Evolutionary conservation across 2,329 filamentous ascomycete species (phyloP).

Genomic region (Dothidotthia symphoricarpi): DNA sequence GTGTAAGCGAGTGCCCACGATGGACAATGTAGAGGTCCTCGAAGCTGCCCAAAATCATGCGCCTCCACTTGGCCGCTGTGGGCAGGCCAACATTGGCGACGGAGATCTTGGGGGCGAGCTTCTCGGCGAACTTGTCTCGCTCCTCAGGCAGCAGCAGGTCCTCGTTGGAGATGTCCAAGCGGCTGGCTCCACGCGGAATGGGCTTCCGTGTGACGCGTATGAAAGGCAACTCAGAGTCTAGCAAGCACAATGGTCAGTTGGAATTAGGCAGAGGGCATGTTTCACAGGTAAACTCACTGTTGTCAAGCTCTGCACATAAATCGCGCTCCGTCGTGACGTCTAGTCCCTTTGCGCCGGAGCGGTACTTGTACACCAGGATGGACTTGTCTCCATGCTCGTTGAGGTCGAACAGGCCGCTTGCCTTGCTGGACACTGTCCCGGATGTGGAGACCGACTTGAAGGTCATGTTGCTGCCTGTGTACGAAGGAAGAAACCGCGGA

Average conservation of each 20-base stretch:
- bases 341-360: conserved; percentile 40
- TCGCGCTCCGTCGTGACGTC: conserved; percentile 47
- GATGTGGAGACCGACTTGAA: conserved; percentile 48
- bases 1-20: conserved; percentile 38
- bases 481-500: conserved; percentile 13
- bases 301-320: conserved; percentile 42
- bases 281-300: conserved; percentile 27
- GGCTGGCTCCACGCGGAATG: conserved; percentile 48
- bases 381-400: conserved; percentile 45
- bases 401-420: conserved; percentile 45
- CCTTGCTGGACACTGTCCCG: conserved; percentile 35
- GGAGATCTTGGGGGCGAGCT: conserved; percentile 48
- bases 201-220: conserved; percentile 49
- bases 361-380: conserved; percentile 50
- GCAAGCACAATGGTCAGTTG: conserved; percentile 13
- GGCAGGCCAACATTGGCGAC: conserved; percentile 51
- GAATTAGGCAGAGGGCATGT: background rate
- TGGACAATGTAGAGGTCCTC: conserved; percentile 52
- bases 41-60: conserved; percentile 47
- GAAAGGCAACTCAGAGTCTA: conserved; percentile 42
- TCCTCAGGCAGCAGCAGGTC: conserved; percentile 43
- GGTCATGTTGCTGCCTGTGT: conserved; percentile 33
- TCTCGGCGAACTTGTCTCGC: conserved; percentile 41
- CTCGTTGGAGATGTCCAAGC: conserved; percentile 48
- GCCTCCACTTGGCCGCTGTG: conserved; percentile 46